phyloP scores from a whole-genome alignment of 306 rosid species.

The Astragalus glycyphyllos region DNA sequence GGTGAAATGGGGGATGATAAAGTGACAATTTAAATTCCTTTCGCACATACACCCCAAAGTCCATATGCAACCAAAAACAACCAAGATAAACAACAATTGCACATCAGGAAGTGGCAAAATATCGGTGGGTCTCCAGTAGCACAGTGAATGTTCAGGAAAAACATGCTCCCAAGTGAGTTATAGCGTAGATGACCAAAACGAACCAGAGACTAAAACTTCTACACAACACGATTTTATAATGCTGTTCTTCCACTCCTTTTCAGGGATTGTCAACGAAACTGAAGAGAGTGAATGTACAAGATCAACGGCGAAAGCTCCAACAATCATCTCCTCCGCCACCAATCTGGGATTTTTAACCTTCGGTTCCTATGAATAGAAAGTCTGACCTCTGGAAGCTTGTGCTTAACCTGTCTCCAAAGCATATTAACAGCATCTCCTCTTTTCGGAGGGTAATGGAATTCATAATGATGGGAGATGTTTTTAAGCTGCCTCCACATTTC shows the following conservation, averaged over 20 bases:
- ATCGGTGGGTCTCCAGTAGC: slow-evolving; percentile 14
- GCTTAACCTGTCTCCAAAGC: slow-evolving; percentile 96
- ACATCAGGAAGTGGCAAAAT: slow-evolving; percentile 15
- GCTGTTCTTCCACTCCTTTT: slow-evolving; percentile 38
- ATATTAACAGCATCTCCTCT: slow-evolving; percentile 88
- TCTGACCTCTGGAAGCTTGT: slow-evolving; percentile 78
- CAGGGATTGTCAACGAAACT: slow-evolving; percentile 38
- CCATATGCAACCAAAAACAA: slow-evolving; percentile 17
- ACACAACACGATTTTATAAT: slow-evolving; percentile 32
- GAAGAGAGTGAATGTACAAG: slow-evolving; percentile 58
- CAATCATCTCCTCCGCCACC: slow-evolving; percentile 79
- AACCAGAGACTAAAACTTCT: slow-evolving; percentile 25
- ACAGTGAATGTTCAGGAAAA: slow-evolving; percentile 5
- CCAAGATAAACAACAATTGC: slow-evolving; percentile 20
- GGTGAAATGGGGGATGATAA: slow-evolving; percentile 7
- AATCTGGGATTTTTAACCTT: slow-evolving; percentile 88
- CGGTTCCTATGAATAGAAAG: slow-evolving; percentile 74
- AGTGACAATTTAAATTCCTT: slow-evolving; percentile 8
- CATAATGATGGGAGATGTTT: slow-evolving; percentile 75
- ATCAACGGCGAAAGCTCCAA: slow-evolving; percentile 19
- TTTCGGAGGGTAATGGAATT: slow-evolving; percentile 84
- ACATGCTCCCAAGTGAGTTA: slow-evolving; percentile 26
- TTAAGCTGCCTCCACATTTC: slow-evolving; percentile 89
- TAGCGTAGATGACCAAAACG: slow-evolving; percentile 22
- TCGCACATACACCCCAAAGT: too few species aligned